A percentile compares a stretch with the other conserved stretches of the same genome.
These are phyloP conservation scores for Cordyceps tenuipes DNA, from an alignment of 2,329 filamentous ascomycete species.

Conservation along the genomic window DNA sequence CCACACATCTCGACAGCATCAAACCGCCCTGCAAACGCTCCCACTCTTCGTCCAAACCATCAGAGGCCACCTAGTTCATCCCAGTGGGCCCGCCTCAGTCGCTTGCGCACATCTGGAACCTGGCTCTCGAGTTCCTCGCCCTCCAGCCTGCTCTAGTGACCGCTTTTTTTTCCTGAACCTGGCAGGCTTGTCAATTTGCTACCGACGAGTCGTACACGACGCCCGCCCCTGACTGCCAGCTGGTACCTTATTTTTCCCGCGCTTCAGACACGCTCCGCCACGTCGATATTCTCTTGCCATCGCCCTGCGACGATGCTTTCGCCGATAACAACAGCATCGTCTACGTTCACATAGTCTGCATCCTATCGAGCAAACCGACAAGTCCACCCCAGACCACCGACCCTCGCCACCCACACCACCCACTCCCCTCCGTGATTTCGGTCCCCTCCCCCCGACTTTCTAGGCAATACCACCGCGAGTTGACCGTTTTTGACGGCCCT, in stretches of 20 bases:
- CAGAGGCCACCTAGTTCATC: conserved; percentile 1
- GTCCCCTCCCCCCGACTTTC: conserved; percentile 4
- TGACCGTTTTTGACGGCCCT: background rate
- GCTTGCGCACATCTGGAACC: conserved; percentile 3
- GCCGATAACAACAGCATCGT: background rate
- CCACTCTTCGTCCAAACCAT: background rate
- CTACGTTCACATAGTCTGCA: background rate
- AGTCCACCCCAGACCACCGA: background rate
- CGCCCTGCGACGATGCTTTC: background rate
- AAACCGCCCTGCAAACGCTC: background rate
- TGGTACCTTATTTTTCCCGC: background rate
- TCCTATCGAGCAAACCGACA: background rate
- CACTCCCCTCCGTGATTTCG: background rate
- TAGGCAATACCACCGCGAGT: background rate
- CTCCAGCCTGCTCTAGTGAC: background rate
- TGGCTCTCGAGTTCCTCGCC: background rate
- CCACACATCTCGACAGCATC: background rate
- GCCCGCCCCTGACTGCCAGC: background rate
- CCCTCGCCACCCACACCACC: background rate
- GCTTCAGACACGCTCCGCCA: background rate
- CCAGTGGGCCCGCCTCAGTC: conserved; percentile 5
- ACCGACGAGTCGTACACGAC: conserved; percentile 6
- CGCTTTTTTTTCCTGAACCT: background rate
- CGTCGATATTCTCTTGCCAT: background rate
- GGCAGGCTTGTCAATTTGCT: conserved; percentile 5